Percentiles rank a stretch among this genome's conserved stretches.
These are phyloP conservation scores for Beauveria rudraprayagi DNA, from an alignment of 2,329 filamentous ascomycete genomes.

Conservation along the genomic window DNA sequence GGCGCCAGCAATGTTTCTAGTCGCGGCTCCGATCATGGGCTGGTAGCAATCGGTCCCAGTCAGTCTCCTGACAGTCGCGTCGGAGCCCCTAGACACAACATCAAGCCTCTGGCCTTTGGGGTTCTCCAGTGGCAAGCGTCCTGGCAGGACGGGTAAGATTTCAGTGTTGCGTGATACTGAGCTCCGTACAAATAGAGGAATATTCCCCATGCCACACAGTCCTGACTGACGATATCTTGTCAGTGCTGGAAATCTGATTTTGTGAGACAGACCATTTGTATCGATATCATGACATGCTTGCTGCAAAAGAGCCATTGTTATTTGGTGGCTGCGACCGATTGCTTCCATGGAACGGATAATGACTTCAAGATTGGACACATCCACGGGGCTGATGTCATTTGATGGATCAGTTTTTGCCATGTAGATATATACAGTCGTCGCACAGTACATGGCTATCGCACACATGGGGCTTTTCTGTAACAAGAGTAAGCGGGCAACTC, in stretches of 20 bases:
- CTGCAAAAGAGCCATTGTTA: constrained; percentile 77
- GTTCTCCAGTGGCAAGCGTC: constrained; percentile 33
- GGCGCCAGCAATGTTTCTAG: constrained; percentile 21
- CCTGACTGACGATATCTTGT: constrained; percentile 24
- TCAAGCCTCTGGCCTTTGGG: constrained; percentile 18
- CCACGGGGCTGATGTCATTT: constrained; percentile 44
- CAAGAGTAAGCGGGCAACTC: not conserved
- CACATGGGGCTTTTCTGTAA: constrained; percentile 27
- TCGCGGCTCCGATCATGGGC: constrained; percentile 25
- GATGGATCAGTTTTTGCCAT: constrained; percentile 61
- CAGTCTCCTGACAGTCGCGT: constrained; percentile 9
- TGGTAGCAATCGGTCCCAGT: constrained; percentile 23
- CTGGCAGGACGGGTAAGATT: constrained; percentile 34
- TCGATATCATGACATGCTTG: constrained; percentile 80
- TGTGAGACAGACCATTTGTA: constrained; percentile 31
- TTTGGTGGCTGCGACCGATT: constrained; percentile 62
- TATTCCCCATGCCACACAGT: constrained; percentile 25
- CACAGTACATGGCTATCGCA: constrained; percentile 77
- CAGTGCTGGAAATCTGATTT: constrained; percentile 29
- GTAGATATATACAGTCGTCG: constrained; percentile 75
- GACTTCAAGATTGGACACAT: constrained; percentile 56
- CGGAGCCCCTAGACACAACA: not conserved
- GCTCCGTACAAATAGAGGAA: constrained; percentile 42
- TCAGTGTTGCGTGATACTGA: constrained; percentile 33
- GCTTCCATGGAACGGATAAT: constrained; percentile 71